Evolutionary conservation across 805 yeast species (phyloP).

Genomic region (Yamadazyma insecticola): DNA sequence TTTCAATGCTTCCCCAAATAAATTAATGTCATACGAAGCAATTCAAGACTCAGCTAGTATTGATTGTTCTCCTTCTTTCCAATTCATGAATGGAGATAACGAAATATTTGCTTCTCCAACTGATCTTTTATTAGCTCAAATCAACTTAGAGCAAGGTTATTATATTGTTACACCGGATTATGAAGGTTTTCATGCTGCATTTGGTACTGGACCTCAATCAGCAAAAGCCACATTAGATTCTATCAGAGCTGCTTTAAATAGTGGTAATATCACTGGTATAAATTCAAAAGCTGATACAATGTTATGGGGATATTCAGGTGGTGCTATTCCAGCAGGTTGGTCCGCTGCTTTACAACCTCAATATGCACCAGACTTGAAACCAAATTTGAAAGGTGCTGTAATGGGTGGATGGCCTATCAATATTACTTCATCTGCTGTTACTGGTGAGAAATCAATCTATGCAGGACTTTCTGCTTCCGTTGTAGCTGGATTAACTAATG

Average conservation of each 20-base stretch:
- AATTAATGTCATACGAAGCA: conserved; percentile 23
- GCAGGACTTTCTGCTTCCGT: conserved; percentile 28
- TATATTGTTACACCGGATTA: conserved; percentile 31
- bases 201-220: conserved; percentile 27
- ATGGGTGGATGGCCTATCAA: conserved; percentile 35
- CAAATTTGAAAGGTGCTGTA: conserved; percentile 25
- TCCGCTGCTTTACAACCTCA: conserved; percentile 31
- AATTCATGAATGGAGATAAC: conserved; percentile 11
- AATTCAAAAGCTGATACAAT: conserved; percentile 14
- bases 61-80: conserved; percentile 26
- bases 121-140: conserved; percentile 14
- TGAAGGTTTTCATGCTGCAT: conserved; percentile 29
- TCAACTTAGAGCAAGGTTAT: conserved; percentile 25
- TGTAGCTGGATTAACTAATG: conserved; percentile 25
- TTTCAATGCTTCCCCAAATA: conserved; percentile 20
- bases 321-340: conserved; percentile 35
- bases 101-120: conserved; percentile 12
- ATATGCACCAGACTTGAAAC: conserved; percentile 29
- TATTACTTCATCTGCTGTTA: conserved; percentile 22
- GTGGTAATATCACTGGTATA: conserved; percentile 15
- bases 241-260: conserved; percentile 21
- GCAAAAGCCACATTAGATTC: conserved; percentile 29
- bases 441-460: conserved; percentile 19
- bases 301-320: conserved; percentile 39
- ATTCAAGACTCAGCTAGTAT: conserved; percentile 24